Conservation (phyloP, 1,284 basidiomycete species). For the Ustilago hordei region DNA sequence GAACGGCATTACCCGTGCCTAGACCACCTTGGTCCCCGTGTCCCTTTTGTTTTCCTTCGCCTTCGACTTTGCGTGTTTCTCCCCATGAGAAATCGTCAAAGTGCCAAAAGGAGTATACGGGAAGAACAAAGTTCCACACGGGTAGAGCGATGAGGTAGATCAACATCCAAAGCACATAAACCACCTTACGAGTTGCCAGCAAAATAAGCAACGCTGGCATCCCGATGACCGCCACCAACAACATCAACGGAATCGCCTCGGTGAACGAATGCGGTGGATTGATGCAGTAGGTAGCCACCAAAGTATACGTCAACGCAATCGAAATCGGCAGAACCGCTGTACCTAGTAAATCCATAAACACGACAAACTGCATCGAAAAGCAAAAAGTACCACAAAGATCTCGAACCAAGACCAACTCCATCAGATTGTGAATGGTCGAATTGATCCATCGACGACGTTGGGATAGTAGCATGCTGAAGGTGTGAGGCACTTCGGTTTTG, state of each 20-base stretch:
- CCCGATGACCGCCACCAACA: slow-evolving; percentile 90
- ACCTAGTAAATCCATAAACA: slow-evolving; percentile 97
- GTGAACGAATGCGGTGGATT: slow-evolving; percentile 85
- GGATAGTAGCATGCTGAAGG: slow-evolving; percentile 90
- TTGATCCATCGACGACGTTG: slow-evolving; percentile 99
- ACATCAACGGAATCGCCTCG: slow-evolving; percentile 91
- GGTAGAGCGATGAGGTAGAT: slow-evolving; percentile 80
- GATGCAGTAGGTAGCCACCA: slow-evolving; percentile 83
- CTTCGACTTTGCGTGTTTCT: slow-evolving; percentile 94
- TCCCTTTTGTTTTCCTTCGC: slow-evolving; percentile 73
- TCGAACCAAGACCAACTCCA: slow-evolving; percentile 97
- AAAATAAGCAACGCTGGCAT: slow-evolving; percentile 92
- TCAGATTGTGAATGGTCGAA: slow-evolving; percentile 98
- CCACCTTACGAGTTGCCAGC: slow-evolving; percentile 91
- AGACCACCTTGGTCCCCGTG: slow-evolving; percentile 78
- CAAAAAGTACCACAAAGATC: slow-evolving; percentile 81
- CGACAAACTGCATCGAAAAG: slow-evolving; percentile 81
- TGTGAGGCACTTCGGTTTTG: slow-evolving; percentile 94
- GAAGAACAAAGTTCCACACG: slow-evolving; percentile 75
- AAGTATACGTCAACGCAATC: slow-evolving; percentile 88
- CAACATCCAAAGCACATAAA: slow-evolving; percentile 98
- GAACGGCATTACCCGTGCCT: slow-evolving; percentile 77
- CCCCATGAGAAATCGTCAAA: slow-evolving; percentile 99
- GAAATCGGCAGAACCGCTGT: slow-evolving; percentile 95
- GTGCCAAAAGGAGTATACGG: slow-evolving; percentile 97